Evolutionary conservation across 2,329 filamentous ascomycete species (phyloP).

Genomic region (Colletotrichum coccodes): DNA sequence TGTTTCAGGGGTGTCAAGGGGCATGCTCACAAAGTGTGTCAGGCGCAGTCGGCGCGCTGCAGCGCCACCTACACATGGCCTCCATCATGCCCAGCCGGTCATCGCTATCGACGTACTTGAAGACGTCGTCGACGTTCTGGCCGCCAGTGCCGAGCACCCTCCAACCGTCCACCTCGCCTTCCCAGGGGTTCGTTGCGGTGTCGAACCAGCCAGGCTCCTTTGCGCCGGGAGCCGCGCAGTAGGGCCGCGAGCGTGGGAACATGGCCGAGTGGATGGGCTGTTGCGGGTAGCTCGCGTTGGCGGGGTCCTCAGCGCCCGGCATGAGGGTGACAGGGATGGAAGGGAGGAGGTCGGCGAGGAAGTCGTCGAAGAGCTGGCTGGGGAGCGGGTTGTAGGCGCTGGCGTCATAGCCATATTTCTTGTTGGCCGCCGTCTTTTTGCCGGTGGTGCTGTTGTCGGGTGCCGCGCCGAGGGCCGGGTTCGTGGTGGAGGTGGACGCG

Average conservation of each 20-base stretch:
- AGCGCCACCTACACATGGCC: conserved; percentile 91
- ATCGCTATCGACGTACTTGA: conserved; percentile 86
- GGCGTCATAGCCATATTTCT: conserved; percentile 96
- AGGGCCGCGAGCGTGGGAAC: conserved; percentile 81
- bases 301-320: conserved; percentile 85
- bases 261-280: conserved; percentile 94
- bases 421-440: conserved; percentile 60
- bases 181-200: conserved; percentile 91
- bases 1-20: neutral
- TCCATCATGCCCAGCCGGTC: conserved; percentile 91
- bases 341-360: conserved; percentile 83
- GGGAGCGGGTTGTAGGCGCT: conserved; percentile 88
- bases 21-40: conserved; percentile 85
- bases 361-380: conserved; percentile 84
- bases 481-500: conserved; percentile 65
- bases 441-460: conserved; percentile 51
- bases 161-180: conserved; percentile 91
- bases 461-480: conserved; percentile 56
- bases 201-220: conserved; percentile 80
- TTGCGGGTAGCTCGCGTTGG: conserved; percentile 89
- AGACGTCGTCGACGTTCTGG: conserved; percentile 93
- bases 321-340: conserved; percentile 90
- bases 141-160: conserved; percentile 86
- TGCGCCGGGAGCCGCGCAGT: conserved; percentile 66
- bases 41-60: conserved; percentile 90